Conservation (phyloP, 805 yeast genomes). For the Barnettozyma botsteinii region DNA sequence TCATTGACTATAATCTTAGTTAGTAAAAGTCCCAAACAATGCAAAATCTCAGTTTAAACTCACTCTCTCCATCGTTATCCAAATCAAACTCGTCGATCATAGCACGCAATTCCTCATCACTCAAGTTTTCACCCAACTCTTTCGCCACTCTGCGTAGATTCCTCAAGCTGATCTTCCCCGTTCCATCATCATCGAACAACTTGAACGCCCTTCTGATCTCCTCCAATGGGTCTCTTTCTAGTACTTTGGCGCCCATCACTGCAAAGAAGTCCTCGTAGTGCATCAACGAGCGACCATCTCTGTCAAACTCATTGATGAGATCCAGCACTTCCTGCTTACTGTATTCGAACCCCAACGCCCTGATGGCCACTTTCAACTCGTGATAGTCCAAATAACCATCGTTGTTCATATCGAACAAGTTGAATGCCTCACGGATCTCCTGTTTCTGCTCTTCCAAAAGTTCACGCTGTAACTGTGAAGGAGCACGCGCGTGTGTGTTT, state of each 20-base stretch:
- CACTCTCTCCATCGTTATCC: conserved; percentile 87
- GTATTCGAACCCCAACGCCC: conserved; percentile 89
- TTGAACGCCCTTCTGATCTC: conserved; percentile 88
- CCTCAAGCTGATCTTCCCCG: conserved; percentile 79
- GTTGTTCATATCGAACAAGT: conserved; percentile 84
- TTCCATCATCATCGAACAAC: conserved; percentile 80
- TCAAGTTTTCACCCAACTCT: conserved; percentile 85
- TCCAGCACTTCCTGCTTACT: conserved; percentile 69
- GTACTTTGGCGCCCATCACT: conserved; percentile 70
- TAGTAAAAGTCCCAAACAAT: no score
- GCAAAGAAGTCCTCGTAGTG: conserved; percentile 77
- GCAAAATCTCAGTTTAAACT: conserved; percentile 5
- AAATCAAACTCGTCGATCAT: conserved; percentile 97
- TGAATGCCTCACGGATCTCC: conserved; percentile 89
- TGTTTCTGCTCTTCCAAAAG: conserved; percentile 81
- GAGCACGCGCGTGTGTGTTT: conserved; percentile 20
- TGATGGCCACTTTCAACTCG: conserved; percentile 81
- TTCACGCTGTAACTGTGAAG: conserved; percentile 49
- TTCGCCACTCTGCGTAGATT: conserved; percentile 85
- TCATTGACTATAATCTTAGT: conserved; percentile 45
- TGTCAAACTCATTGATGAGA: conserved; percentile 74
- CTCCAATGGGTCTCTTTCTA: conserved; percentile 86
- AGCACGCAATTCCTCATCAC: conserved; percentile 89
- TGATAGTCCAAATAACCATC: conserved; percentile 91
- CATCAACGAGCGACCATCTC: conserved; percentile 66